Conservation (phyloP, 805 yeast species). For the Cyberlindnera saturnus region DNA sequence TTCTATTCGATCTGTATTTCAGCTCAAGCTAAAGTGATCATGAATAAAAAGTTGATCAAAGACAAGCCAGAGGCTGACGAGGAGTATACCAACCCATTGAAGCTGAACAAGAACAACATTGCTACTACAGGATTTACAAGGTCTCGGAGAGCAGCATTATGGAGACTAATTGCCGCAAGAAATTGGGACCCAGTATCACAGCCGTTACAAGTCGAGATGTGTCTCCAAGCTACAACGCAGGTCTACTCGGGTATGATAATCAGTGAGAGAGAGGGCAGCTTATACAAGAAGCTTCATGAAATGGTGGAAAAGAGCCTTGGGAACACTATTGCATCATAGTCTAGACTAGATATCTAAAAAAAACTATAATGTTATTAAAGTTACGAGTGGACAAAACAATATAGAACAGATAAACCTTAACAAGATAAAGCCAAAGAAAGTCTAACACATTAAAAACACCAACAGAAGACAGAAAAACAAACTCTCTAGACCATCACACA, state of each 20-base stretch:
- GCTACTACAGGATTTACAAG: conserved; percentile 51
- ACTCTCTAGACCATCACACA: conserved; percentile 4
- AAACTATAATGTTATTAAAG: neutral
- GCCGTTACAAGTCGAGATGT: conserved; percentile 25
- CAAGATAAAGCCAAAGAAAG: neutral
- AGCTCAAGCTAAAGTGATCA: conserved; percentile 30
- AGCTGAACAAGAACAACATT: conserved; percentile 30
- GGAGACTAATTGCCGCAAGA: conserved; percentile 68
- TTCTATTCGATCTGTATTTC: conserved; percentile 41
- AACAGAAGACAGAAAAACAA: conserved; percentile 1
- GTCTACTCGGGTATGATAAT: conserved; percentile 24
- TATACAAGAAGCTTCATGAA: conserved; percentile 8
- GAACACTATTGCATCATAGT: neutral
- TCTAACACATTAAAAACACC: conserved; percentile 1
- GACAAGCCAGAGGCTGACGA: conserved; percentile 7
- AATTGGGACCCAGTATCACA: conserved; percentile 47
- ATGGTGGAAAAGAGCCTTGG: neutral
- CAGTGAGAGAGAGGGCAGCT: conserved; percentile 18
- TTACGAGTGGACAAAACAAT: neutral
- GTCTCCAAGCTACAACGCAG: conserved; percentile 24
- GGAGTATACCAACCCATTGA: conserved; percentile 26
- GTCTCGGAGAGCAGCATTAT: conserved; percentile 66
- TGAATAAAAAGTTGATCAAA: conserved; percentile 22
- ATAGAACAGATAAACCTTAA: neutral
- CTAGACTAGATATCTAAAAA: neutral